Base-by-base conservation (phyloP, 805 yeast genomes). In the Saccharomyces kudriavzevii region DNA sequence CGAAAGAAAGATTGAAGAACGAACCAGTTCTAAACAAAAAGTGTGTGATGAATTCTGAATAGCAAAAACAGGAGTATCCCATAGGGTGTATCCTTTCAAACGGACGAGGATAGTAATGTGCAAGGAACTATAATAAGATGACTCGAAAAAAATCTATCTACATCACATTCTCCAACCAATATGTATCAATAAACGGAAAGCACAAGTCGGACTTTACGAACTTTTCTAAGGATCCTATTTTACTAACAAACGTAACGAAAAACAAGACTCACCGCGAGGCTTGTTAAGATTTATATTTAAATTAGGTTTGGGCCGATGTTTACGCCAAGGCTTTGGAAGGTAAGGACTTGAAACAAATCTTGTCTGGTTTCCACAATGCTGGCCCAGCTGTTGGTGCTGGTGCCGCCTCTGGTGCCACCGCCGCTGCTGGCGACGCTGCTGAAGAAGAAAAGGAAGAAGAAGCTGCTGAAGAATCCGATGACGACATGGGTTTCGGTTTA, bases 401-500 rank as follows among this genome's bases (percentile, higher is more conserved):
- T 49, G 60, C 59, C 53, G 76, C 74, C 63, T 74, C 74, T 61
- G 76, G 75, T 59, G 77, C 76, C 61, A 77, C 72, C 61, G 77
- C 71, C 59, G 75, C 72, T 67, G 75, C 73, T 60, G 77, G 69
- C 60, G 77, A 69, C 55, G 77, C 69, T 54, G 78, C 68, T 55
- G 78, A 61, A 35, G 82, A 74, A 63, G 89, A 74, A 63, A 84
- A 77, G 62, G 86, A 76, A 50, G 81, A 68, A 60, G 84, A 75
- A 67, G 82, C 74, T 68, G 82, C 68, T 58, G 87, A 82, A 70
- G 87, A 81, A 75, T 82, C 86, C 62, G 90, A 84, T 72, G 90
- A 83, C 70, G 95, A 86, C 78, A 85, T 87, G 94, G 95, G 94
- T 69, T 84, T 87, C 84, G 94, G 94, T 80, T 82, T 87, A 78